Percentiles rank a stretch among this genome's conserved stretches.
phyloP scores from a whole-genome alignment of 208 protist genomes.

The Trypanosomatidae sp. region DNA sequence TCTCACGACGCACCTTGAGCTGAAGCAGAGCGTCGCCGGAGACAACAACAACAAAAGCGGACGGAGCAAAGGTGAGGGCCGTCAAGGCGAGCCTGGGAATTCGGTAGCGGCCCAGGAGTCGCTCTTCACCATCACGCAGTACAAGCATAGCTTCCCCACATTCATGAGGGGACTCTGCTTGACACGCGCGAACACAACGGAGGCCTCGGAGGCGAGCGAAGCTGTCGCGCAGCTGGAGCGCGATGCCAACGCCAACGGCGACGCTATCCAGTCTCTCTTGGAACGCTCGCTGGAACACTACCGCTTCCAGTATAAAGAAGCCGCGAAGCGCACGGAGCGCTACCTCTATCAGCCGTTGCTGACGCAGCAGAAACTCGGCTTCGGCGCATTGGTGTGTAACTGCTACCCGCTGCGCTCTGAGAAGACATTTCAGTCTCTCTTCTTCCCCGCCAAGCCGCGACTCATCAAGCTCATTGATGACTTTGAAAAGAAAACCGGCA shows the following conservation, averaged over 20 bases:
- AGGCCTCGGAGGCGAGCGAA: background rate
- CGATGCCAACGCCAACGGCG: slow-evolving; percentile 11
- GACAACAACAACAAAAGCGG: slow-evolving; percentile 1
- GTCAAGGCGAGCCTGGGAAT: background rate
- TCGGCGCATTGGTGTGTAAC: slow-evolving; percentile 42
- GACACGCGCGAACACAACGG: too few species aligned
- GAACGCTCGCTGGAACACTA: slow-evolving; percentile 16
- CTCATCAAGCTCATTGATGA: slow-evolving; percentile 81
- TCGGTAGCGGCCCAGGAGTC: background rate
- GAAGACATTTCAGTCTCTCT: slow-evolving; percentile 91
- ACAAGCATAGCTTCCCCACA: slow-evolving; percentile 16
- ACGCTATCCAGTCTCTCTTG: slow-evolving; percentile 22
- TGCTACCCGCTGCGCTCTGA: slow-evolving; percentile 73
- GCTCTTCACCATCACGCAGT: slow-evolving; percentile 23
- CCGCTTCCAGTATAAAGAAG: slow-evolving; percentile 44
- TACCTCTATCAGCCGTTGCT: slow-evolving; percentile 72
- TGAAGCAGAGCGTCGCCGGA: slow-evolving; percentile 24
- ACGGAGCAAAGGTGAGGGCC: background rate
- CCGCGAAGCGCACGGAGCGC: slow-evolving; percentile 30
- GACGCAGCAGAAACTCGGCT: slow-evolving; percentile 6
- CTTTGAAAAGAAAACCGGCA: slow-evolving; percentile 77
- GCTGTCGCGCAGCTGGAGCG: slow-evolving; percentile 10
- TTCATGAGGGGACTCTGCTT: slow-evolving; percentile 3
- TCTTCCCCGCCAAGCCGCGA: slow-evolving; percentile 83
- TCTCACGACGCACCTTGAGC: slow-evolving; percentile 21